A percentile compares a stretch with the other conserved stretches of the same genome.
phyloP scores from a whole-genome alignment of 768 basidiomycete genomes.

The Aureoboletus auriporus region DNA sequence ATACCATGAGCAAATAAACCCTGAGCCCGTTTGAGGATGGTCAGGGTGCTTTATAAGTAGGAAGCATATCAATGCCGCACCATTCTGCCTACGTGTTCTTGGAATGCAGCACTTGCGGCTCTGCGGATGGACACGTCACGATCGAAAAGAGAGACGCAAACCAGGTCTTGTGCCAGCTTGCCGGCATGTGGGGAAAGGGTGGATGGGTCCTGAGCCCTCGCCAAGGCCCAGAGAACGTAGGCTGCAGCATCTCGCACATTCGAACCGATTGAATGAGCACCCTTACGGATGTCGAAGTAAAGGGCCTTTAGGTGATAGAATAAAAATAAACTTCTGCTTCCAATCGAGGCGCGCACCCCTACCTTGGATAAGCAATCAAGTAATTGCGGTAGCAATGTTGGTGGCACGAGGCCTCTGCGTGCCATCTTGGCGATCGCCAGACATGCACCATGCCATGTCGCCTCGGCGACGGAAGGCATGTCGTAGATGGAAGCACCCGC shows the following conservation, averaged over 20 bases:
- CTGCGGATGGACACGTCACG: slow-evolving; percentile 92
- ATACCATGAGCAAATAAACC: slow-evolving; percentile 91
- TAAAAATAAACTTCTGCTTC: slow-evolving; percentile 12
- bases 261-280: slow-evolving; percentile 90
- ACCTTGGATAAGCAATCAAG: slow-evolving; percentile 84
- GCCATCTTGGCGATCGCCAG: slow-evolving; percentile 92
- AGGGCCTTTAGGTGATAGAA: slow-evolving; percentile 56
- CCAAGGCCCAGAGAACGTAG: slow-evolving; percentile 93
- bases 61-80: slow-evolving; percentile 42
- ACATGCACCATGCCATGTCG: slow-evolving; percentile 93
- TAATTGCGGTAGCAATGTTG: slow-evolving; percentile 54
- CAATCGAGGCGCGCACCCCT: slow-evolving; percentile 10
- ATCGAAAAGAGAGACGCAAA: slow-evolving; percentile 83
- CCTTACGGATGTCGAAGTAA: slow-evolving; percentile 88
- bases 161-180: slow-evolving; percentile 64
- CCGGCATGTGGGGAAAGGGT: slow-evolving; percentile 58
- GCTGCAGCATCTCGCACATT: slow-evolving; percentile 93
- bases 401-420: slow-evolving; percentile 67
- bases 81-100: slow-evolving; percentile 93
- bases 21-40: slow-evolving; percentile 39
- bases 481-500: slow-evolving; percentile 63
- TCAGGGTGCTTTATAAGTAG: slow-evolving; percentile 10
- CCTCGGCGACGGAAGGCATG: slow-evolving; percentile 73
- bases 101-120: slow-evolving; percentile 96
- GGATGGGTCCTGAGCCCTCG: slow-evolving; percentile 65